These are phyloP conservation scores for Syzygium oleosum DNA, from an alignment of 345 rosid species.

Conservation along the genomic window DNA sequence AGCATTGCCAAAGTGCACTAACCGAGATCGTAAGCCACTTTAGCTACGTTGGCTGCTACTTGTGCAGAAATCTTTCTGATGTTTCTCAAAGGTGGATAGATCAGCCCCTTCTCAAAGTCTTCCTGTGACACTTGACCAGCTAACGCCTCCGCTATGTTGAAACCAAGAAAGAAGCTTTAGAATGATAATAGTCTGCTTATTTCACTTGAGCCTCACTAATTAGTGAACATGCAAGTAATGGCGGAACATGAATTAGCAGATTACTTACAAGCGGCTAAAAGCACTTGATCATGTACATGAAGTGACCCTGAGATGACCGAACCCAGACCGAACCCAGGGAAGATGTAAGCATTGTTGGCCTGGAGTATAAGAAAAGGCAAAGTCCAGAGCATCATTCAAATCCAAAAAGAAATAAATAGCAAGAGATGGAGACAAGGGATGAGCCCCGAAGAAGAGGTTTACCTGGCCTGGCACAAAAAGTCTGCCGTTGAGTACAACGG, in stretches of 20 bases:
- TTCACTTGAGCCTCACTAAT: not conserved
- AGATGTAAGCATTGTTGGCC: constrained; percentile 92
- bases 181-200: not conserved
- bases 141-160: constrained; percentile 64
- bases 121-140: constrained; percentile 64
- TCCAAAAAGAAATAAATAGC: not conserved
- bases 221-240: not conserved
- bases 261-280: constrained; percentile 76
- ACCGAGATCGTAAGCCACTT: constrained; percentile 90
- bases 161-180: not conserved
- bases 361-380: constrained; percentile 9
- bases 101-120: constrained; percentile 64
- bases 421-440: not conserved
- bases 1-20: not conserved
- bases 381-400: not conserved
- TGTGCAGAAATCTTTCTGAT: constrained; percentile 78
- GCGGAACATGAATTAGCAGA: not conserved
- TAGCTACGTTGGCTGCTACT: constrained; percentile 79
- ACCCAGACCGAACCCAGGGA: constrained; percentile 92
- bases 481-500: constrained; percentile 56
- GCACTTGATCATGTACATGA: constrained; percentile 79
- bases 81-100: constrained; percentile 73
- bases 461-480: constrained; percentile 84
- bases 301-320: constrained; percentile 81
- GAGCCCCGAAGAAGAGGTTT: not conserved